Evolutionary conservation across 352 stramenopile species (phyloP).

Genomic region (Pythium phragmiticola): DNA sequence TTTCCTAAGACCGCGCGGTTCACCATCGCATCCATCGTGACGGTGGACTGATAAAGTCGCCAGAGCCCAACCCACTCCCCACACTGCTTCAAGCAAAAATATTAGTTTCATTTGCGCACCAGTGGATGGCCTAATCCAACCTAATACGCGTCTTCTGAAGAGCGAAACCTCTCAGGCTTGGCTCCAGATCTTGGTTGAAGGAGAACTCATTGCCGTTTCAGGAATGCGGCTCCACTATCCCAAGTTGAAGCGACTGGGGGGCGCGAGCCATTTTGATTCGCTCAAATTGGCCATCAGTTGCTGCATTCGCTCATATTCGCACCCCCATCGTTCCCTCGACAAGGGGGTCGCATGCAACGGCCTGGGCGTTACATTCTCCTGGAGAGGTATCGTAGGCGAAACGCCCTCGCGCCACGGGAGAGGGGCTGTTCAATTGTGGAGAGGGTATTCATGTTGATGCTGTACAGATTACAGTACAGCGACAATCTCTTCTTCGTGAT

Average conservation of each 20-base stretch:
- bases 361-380: neutral
- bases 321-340: neutral
- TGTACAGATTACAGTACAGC: too few relatives aligned
- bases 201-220: neutral
- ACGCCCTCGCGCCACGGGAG: neutral
- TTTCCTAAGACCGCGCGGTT: too few relatives aligned
- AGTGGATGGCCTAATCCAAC: too few relatives aligned
- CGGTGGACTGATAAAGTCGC: too few relatives aligned
- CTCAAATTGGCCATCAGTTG: neutral
- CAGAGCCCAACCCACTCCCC: too few relatives aligned
- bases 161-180: too few relatives aligned
- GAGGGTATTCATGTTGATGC: too few relatives aligned
- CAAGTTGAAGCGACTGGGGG: neutral
- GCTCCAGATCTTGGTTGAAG: neutral
- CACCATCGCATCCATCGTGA: too few relatives aligned
- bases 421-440: neutral
- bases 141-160: too few relatives aligned
- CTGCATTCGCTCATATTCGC: neutral
- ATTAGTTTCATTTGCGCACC: too few relatives aligned
- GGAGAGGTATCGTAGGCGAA: constrained; percentile 2
- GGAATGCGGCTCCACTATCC: neutral
- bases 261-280: neutral
- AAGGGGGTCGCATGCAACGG: constrained; percentile 1
- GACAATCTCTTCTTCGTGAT: too few relatives aligned
- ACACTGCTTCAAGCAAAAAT: too few relatives aligned